Evolutionary conservation across 305 asterid species (phyloP).

Genomic region (Salvia sclarea): DNA sequence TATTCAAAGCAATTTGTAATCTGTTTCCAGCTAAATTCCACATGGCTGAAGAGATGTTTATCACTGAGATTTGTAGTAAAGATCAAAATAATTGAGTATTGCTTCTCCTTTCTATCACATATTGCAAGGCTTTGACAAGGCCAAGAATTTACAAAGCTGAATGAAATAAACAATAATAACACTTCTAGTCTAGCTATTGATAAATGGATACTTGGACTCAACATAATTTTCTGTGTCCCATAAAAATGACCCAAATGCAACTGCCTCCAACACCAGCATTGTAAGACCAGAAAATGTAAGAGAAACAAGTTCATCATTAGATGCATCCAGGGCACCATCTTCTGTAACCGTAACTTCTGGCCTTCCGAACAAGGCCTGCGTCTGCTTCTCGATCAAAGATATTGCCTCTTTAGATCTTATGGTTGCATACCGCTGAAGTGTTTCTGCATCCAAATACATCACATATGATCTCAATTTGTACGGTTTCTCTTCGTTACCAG

Average conservation of each 20-base stretch:
- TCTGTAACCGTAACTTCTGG: constrained; percentile 72
- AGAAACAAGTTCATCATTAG: constrained; percentile 66
- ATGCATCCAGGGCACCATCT: constrained; percentile 70
- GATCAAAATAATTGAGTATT: too few species aligned
- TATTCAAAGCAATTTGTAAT: too few species aligned
- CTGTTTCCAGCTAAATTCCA: too few species aligned
- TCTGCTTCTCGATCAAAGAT: constrained; percentile 88
- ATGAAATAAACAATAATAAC: not conserved
- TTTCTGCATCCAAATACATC: constrained; percentile 89
- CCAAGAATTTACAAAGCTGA: constrained; percentile 28
- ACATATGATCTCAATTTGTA: constrained; percentile 78
- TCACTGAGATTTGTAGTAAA: too few species aligned
- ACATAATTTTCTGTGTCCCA: constrained; percentile 87
- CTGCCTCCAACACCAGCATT: constrained; percentile 90
- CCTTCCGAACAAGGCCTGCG: constrained; percentile 86
- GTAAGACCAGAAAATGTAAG: constrained; percentile 75
- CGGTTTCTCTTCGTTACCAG: constrained; percentile 50
- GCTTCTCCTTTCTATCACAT: too few species aligned
- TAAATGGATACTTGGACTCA: constrained; percentile 69
- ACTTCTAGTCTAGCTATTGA: constrained; percentile 55
- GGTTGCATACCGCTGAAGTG: constrained; percentile 87
- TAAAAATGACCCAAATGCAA: constrained; percentile 82
- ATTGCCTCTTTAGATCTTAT: constrained; percentile 87
- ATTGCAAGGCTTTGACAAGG: too few species aligned
- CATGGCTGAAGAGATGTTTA: too few species aligned